Evolutionary conservation across 495 filamentous ascomycete species (phyloP).

Genomic region (Coniosporium apollinis): DNA sequence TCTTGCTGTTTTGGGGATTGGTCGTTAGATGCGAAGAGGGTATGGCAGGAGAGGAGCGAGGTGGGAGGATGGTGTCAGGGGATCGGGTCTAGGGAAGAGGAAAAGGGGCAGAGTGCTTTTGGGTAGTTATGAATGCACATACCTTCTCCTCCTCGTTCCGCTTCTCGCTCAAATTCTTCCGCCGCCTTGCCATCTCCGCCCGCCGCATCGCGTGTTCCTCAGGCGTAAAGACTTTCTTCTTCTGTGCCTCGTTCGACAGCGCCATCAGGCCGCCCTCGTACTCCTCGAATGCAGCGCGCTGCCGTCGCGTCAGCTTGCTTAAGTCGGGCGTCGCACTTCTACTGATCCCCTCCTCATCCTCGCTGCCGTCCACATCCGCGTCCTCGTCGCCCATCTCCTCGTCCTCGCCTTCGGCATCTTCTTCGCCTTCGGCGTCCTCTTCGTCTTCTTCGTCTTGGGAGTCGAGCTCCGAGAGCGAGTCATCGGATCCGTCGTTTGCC

Average conservation of each 20-base stretch:
- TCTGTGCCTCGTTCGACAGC: conserved; percentile 84
- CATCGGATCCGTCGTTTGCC: conserved; percentile 32
- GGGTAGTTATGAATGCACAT: conserved; percentile 6
- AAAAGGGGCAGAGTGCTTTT: conserved; percentile 1
- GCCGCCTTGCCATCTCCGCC: conserved; percentile 85
- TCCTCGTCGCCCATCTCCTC: conserved; percentile 32
- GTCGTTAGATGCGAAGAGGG: conserved; percentile 5
- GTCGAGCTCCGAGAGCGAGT: conserved; percentile 27
- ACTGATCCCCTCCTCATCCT: conserved; percentile 37
- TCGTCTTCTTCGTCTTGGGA: conserved; percentile 32
- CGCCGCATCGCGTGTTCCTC: conserved; percentile 92
- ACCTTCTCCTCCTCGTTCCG: conserved; percentile 98
- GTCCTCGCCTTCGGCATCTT: conserved; percentile 34
- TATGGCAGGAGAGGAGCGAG: conserved; percentile 1
- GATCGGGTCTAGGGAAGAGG: background rate
- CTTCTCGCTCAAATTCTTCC: conserved; percentile 95
- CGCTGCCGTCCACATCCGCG: conserved; percentile 50
- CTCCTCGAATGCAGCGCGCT: conserved; percentile 57
- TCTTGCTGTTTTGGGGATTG: conserved; percentile 51
- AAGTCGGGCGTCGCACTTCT: conserved; percentile 57
- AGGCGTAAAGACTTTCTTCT: conserved; percentile 80
- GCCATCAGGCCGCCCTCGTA: conserved; percentile 59
- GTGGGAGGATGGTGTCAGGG: background rate
- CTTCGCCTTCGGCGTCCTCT: conserved; percentile 38
- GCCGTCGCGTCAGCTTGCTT: conserved; percentile 75